Evolutionary conservation across 2,329 filamentous ascomycete genomes (phyloP), one percentile per base, ranked within the genome.

Genomic region (Acrodontium crateriforme): DNA sequence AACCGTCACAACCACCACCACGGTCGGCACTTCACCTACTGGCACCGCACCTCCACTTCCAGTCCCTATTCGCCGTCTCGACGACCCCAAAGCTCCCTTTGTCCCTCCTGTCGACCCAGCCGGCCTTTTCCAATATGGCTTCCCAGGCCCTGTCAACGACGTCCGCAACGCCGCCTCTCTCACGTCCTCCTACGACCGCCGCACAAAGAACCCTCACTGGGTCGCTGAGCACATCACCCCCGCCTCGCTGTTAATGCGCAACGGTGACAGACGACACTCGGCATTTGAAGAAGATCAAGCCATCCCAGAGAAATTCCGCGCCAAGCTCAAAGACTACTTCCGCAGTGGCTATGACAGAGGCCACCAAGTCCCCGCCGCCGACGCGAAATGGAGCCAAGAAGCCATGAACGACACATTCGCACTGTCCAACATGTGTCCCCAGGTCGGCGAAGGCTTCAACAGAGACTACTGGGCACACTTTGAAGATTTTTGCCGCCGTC

Each of bases 391-490:
- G 85, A 81, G 75, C 38, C 89, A 98, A 58, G 56, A 70, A 18
- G 85, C 89, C 39, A 93, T 98, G 83, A 74, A 98, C 58, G 82
- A 81, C 32, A 98, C 89, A 2, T 98, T 98, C 51, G 77, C 73
- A 49, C 69, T 98, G 31, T 78, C 70, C 51, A 98, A 98, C 62
- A 98, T 98, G 85, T 93, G 85, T 51, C 89, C 89, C 17, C 89
- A 98, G 60, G 89, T 98, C 16, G 89, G 89, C 41, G 83, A 94
- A 52, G 89, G 89, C 34, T 98, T 98, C 67, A 98, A 98, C 62
- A 71, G 89, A 28, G 89, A 98, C 61, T 98, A 98, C 69, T 98
- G 89, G 89, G 80, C 89, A 19, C 89, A 98, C 55, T 85, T 98
- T 42, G 89, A 98, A 60, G 87, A 94, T 50, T 98, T 95, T 50